These are phyloP conservation scores for Sclerotinia glacialis DNA, from an alignment of 2,329 filamentous ascomycete genomes.

Conservation along the genomic window DNA sequence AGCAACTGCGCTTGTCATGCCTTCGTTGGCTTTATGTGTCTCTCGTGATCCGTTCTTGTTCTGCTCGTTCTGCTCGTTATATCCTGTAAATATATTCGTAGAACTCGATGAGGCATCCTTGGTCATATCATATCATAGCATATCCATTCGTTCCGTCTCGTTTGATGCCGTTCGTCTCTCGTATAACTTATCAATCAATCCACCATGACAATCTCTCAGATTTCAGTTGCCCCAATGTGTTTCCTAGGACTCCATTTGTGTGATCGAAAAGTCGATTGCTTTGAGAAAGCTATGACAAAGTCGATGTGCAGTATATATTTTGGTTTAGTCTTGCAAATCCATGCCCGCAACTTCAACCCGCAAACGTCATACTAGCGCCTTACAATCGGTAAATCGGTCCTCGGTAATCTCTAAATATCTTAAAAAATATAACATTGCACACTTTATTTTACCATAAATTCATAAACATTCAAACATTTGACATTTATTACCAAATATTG, in stretches of 20 bases:
- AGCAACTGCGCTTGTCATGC: slow-evolving; percentile 13
- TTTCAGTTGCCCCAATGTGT: background rate
- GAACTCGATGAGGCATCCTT: slow-evolving; percentile 17
- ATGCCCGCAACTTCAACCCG: background rate
- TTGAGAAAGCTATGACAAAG: background rate
- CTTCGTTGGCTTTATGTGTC: background rate
- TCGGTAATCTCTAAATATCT: background rate
- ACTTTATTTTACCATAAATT: background rate
- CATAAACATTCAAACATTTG: too few relatives aligned
- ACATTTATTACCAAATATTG: too few relatives aligned
- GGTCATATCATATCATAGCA: slow-evolving; percentile 12
- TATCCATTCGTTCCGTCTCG: too few relatives aligned
- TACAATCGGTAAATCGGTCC: background rate
- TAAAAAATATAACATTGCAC: too few relatives aligned
- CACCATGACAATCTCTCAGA: background rate
- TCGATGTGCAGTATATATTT: background rate
- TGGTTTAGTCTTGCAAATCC: background rate
- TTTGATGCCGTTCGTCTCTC: background rate
- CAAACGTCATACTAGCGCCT: slow-evolving; percentile 20
- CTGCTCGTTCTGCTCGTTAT: background rate
- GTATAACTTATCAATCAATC: background rate
- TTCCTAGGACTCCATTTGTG: background rate
- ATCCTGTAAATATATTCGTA: slow-evolving; percentile 8
- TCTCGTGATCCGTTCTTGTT: slow-evolving; percentile 13
- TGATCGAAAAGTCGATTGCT: background rate